A percentile compares a stretch with the other conserved stretches of the same genome.
These are phyloP conservation scores for Yamadazyma takamatsuzukensis DNA, from an alignment of 805 yeast genomes.

Conservation along the genomic window DNA sequence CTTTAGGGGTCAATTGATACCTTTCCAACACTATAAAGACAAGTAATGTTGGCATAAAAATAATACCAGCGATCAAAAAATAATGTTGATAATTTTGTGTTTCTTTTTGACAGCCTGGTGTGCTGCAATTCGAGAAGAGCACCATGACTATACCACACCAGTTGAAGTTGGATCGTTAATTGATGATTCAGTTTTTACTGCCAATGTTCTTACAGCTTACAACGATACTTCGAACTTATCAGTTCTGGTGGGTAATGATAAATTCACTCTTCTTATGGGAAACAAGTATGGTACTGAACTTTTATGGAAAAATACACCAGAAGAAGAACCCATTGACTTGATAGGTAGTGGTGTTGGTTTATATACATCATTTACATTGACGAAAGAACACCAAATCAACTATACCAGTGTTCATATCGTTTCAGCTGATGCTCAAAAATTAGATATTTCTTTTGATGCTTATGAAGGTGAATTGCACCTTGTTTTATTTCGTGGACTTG, in stretches of 20 bases:
- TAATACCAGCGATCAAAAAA: no score
- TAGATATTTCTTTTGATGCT: conserved; percentile 6
- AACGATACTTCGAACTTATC: conserved; percentile 3
- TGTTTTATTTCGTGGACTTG: conserved; percentile 7
- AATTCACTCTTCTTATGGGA: conserved; percentile 9
- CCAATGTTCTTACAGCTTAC: conserved; percentile 1
- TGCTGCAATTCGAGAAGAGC: no score
- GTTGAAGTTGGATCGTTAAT: neutral
- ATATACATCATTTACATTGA: conserved; percentile 5
- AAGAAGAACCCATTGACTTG: conserved; percentile 8
- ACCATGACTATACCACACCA: no score
- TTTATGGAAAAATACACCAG: conserved; percentile 6
- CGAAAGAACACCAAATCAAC: conserved; percentile 3
- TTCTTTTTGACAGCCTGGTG: no score
- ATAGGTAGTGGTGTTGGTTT: conserved; percentile 8
- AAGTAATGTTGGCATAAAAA: no score
- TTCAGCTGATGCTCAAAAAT: conserved; percentile 1
- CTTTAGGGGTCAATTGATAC: no score
- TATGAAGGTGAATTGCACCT: conserved; percentile 9
- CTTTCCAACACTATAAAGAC: no score
- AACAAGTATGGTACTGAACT: conserved; percentile 7
- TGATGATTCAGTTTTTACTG: conserved; percentile 2
- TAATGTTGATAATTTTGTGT: no score
- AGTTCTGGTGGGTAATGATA: conserved; percentile 8
- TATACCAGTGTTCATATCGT: conserved; percentile 5